Evolutionary conservation across 106 monocot genomes (phyloP).

Genomic region (Dendrobium nobile): DNA sequence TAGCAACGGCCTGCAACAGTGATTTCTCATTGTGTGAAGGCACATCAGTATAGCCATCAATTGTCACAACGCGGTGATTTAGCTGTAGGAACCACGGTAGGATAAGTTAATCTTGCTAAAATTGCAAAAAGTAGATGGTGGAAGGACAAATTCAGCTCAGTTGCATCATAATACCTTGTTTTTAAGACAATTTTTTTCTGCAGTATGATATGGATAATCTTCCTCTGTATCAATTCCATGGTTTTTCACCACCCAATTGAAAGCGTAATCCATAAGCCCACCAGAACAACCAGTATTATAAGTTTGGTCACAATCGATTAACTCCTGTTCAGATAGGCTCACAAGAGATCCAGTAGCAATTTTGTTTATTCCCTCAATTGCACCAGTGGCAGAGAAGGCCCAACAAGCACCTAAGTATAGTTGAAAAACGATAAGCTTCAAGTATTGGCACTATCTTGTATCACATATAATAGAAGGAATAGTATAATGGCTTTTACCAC

Average conservation of each 20-base stretch:
- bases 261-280: conserved; percentile 98
- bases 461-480: neutral
- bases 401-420: conserved; percentile 79
- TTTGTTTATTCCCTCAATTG: conserved; percentile 98
- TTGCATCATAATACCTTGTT: conserved; percentile 51
- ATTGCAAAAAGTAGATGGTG: neutral
- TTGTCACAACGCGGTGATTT: conserved; percentile 63
- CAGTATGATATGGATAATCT: conserved; percentile 77
- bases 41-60: conserved; percentile 82
- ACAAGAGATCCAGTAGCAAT: conserved; percentile 77
- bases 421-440: neutral
- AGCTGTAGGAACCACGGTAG: conserved; percentile 29
- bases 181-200: conserved; percentile 43
- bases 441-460: neutral
- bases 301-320: conserved; percentile 74
- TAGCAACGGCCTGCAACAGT: conserved; percentile 70
- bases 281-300: conserved; percentile 84
- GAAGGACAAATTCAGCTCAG: neutral
- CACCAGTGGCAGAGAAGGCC: conserved; percentile 97
- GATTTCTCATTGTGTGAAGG: conserved; percentile 68
- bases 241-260: conserved; percentile 77
- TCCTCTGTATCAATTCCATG: conserved; percentile 78
- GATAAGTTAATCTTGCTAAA: neutral
- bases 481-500: neutral
- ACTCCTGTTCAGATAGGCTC: conserved; percentile 96